Conservation (phyloP, 495 filamentous ascomycete species). For the Xylaria sp. region DNA sequence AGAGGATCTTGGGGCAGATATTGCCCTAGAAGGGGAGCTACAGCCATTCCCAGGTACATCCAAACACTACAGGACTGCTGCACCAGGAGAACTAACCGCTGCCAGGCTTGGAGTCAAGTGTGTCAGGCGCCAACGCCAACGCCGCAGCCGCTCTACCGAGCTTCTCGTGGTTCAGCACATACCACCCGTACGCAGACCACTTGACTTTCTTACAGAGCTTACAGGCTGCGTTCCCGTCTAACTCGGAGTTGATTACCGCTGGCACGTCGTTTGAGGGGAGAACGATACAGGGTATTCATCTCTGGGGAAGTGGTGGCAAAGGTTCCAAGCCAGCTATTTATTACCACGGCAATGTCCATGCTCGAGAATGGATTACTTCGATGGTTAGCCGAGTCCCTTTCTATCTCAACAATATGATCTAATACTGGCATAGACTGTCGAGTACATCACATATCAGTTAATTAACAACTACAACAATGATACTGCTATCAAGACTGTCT, state of each 20-base stretch:
- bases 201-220: slow-evolving; percentile 60
- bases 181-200: slow-evolving; percentile 65
- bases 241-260: slow-evolving; percentile 61
- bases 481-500: slow-evolving; percentile 50
- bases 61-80: background rate
- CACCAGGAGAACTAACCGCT: slow-evolving; percentile 6
- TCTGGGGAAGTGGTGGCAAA: slow-evolving; percentile 63
- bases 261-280: slow-evolving; percentile 61
- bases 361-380: slow-evolving; percentile 69
- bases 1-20: slow-evolving; percentile 55
- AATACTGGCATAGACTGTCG: slow-evolving; percentile 46
- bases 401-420: background rate
- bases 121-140: background rate
- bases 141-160: slow-evolving; percentile 37
- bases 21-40: slow-evolving; percentile 49
- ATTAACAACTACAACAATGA: slow-evolving; percentile 56
- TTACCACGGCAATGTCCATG: slow-evolving; percentile 68
- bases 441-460: slow-evolving; percentile 64
- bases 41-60: slow-evolving; percentile 37
- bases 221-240: slow-evolving; percentile 53
- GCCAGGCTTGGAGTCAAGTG: slow-evolving; percentile 18
- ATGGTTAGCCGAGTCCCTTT: slow-evolving; percentile 38
- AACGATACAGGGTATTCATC: slow-evolving; percentile 64
- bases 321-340: slow-evolving; percentile 63
- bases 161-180: slow-evolving; percentile 62